Percentiles rank a stretch among this genome's conserved stretches.
These are phyloP conservation scores for Colletotrichum neosansevieriae DNA, from an alignment of 2,329 filamentous ascomycete species.

Conservation along the genomic window DNA sequence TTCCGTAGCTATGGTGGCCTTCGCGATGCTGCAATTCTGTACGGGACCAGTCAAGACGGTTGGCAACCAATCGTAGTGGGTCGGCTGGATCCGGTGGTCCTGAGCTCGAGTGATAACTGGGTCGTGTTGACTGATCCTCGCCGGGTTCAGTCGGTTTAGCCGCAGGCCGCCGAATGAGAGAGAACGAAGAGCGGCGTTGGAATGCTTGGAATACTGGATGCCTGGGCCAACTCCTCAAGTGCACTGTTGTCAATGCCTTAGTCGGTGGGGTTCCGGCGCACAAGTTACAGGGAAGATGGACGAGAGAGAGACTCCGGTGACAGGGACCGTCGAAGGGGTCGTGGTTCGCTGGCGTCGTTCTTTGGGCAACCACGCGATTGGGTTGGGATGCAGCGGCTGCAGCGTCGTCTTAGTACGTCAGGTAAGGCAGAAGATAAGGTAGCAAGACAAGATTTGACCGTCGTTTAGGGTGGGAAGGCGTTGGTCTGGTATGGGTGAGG, in stretches of 20 bases:
- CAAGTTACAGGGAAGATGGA: conserved; percentile 10
- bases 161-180: conserved; percentile 32
- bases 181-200: conserved; percentile 25
- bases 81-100: conserved; percentile 36
- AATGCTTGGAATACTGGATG: conserved; percentile 33
- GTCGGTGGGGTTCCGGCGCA: conserved; percentile 27
- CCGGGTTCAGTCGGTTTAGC: conserved; percentile 33
- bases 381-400: conserved; percentile 31
- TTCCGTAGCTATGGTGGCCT: not conserved
- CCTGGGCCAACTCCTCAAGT: conserved; percentile 29
- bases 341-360: conserved; percentile 25
- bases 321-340: conserved; percentile 29
- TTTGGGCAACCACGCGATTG: conserved; percentile 26
- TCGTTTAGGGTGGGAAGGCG: conserved; percentile 8
- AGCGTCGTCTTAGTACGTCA: conserved; percentile 12
- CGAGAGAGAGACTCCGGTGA: conserved; percentile 14
- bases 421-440: conserved; percentile 13
- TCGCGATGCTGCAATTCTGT: not conserved
- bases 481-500: conserved; percentile 15
- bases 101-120: conserved; percentile 37
- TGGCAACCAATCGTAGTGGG: conserved; percentile 29
- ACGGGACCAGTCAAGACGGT: conserved; percentile 21
- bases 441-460: not conserved
- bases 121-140: conserved; percentile 34
- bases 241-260: conserved; percentile 39